These are phyloP conservation scores for Penicillium soppii DNA, from an alignment of 495 filamentous ascomycete species.

Conservation along the genomic window DNA sequence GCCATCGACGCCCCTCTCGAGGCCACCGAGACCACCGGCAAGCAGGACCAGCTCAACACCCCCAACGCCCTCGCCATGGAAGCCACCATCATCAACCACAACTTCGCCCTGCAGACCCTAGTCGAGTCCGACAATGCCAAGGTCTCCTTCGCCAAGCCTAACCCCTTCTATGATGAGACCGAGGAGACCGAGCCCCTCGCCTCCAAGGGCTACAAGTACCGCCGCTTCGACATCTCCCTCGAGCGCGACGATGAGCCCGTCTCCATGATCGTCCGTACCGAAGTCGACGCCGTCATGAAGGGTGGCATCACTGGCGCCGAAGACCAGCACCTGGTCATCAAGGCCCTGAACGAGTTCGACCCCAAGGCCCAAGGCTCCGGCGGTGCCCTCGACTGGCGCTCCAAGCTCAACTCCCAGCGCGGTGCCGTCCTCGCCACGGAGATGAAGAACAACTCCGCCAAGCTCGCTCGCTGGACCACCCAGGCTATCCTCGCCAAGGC, in stretches of 20 bases:
- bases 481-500: constrained; percentile 95
- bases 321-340: constrained; percentile 86
- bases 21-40: constrained; percentile 70
- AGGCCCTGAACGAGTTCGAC: constrained; percentile 98
- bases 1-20: constrained; percentile 95
- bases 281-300: constrained; percentile 94
- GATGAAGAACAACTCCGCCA: constrained; percentile 99
- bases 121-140: constrained; percentile 73
- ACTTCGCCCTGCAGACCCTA: constrained; percentile 94
- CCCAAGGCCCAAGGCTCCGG: constrained; percentile 93
- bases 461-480: constrained; percentile 94
- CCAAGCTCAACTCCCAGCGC: constrained; percentile 86
- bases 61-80: constrained; percentile 88
- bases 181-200: constrained; percentile 92
- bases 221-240: constrained; percentile 89
- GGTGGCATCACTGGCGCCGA: constrained; percentile 78
- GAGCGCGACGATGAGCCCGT: constrained; percentile 89
- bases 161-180: constrained; percentile 94
- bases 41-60: constrained; percentile 92
- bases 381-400: constrained; percentile 92
- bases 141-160: constrained; percentile 78
- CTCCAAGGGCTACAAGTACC: constrained; percentile 96
- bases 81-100: constrained; percentile 99
- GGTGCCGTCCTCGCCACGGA: constrained; percentile 96
- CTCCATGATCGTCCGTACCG: constrained; percentile 90